Evolutionary conservation across 1,284 basidiomycete species (phyloP).

Genomic region (Melanopsichium pennsylvanicum): DNA sequence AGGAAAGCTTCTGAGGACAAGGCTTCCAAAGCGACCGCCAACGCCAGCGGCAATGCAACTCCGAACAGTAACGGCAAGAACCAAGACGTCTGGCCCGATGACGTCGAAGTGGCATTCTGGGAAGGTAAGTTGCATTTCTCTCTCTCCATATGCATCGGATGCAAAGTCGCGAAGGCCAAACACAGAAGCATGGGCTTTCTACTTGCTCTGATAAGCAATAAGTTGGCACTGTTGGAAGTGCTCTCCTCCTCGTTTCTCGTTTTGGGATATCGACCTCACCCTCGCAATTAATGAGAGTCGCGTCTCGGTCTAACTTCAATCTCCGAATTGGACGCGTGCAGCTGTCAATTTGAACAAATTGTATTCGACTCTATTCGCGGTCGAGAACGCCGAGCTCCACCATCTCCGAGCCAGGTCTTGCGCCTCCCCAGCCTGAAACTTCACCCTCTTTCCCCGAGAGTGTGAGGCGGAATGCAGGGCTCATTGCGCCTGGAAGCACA

Average conservation of each 20-base stretch:
- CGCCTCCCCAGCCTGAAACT: no score
- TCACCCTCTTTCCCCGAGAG: no score
- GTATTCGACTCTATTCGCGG: slow-evolving; percentile 2
- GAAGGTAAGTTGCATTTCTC: slow-evolving; percentile 56
- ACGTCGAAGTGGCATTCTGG: slow-evolving; percentile 68
- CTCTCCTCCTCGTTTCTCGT: neutral
- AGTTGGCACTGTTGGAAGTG: slow-evolving; percentile 23
- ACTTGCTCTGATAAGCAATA: no score
- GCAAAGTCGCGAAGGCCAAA: neutral
- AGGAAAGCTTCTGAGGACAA: slow-evolving; percentile 12
- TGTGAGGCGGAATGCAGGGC: no score
- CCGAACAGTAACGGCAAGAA: slow-evolving; percentile 55
- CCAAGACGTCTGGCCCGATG: slow-evolving; percentile 67
- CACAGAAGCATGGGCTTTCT: neutral
- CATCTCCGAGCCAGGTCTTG: slow-evolving; percentile 7
- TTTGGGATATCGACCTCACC: no score
- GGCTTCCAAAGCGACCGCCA: slow-evolving; percentile 8
- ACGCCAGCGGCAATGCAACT: slow-evolving; percentile 10
- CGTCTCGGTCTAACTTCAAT: slow-evolving; percentile 27
- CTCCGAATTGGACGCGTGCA: slow-evolving; percentile 19
- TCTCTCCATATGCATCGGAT: neutral
- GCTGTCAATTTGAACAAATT: slow-evolving; percentile 6
- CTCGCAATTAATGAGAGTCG: slow-evolving; percentile 6
- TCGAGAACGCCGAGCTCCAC: slow-evolving; percentile 25
- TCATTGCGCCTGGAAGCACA: no score